These are phyloP conservation scores for Manihot esculenta DNA, from an alignment of 441 rosid genomes.

Conservation along the genomic window DNA sequence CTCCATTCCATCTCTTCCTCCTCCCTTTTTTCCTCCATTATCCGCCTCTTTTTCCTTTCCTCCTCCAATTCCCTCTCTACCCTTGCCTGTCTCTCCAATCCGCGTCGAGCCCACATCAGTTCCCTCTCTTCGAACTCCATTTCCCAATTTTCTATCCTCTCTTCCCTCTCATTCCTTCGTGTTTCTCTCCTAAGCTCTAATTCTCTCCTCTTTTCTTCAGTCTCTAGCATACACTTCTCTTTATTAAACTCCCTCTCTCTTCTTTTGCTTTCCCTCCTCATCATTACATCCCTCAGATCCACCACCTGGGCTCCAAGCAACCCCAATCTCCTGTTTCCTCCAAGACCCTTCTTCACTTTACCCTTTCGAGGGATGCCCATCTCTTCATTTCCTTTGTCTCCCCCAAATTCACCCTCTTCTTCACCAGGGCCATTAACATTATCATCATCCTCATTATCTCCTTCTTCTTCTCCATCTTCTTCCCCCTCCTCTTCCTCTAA, in stretches of 20 bases:
- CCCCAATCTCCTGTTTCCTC: slow-evolving; percentile 41
- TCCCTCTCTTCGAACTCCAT: slow-evolving; percentile 59
- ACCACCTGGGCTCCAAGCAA: slow-evolving; percentile 46
- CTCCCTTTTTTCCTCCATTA: slow-evolving; percentile 62
- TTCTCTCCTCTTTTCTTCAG: slow-evolving; percentile 47
- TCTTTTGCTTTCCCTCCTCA: slow-evolving; percentile 61
- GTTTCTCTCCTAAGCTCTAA: slow-evolving; percentile 38
- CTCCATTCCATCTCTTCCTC: slow-evolving; percentile 84
- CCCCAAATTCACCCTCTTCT: slow-evolving; percentile 35
- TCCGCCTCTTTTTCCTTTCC: slow-evolving; percentile 51
- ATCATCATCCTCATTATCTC: slow-evolving; percentile 31
- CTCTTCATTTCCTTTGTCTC: slow-evolving; percentile 29
- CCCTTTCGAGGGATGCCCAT: slow-evolving; percentile 23
- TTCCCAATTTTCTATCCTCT: slow-evolving; percentile 47
- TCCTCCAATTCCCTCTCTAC: slow-evolving; percentile 48
- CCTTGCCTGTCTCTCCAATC: slow-evolving; percentile 43
- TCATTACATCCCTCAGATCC: slow-evolving; percentile 51
- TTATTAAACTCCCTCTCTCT: slow-evolving; percentile 49
- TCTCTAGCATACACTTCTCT: slow-evolving; percentile 39
- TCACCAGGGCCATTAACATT: slow-evolving; percentile 19
- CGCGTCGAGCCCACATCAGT: slow-evolving; percentile 45
- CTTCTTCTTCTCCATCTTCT: slow-evolving; percentile 34
- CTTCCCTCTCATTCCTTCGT: slow-evolving; percentile 37
- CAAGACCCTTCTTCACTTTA: slow-evolving; percentile 34
- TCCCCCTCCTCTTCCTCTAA: slow-evolving; percentile 51